Percentiles rank a stretch among this genome's conserved stretches.
Conservation (phyloP, 192 early-diverging fungal genomes). For the Coemansia sp. region DNA sequence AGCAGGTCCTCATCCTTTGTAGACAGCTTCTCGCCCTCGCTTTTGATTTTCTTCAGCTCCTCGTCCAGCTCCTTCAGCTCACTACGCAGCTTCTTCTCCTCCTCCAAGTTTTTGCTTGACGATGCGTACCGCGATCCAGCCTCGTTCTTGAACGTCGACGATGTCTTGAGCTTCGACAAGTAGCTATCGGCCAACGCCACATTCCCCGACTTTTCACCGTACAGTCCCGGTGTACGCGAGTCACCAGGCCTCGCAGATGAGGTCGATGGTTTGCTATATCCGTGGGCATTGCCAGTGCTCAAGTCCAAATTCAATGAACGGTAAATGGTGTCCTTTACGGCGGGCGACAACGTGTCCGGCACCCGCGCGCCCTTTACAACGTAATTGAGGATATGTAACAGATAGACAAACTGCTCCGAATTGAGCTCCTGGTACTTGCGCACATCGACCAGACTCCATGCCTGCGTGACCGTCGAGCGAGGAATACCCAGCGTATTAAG, state of each 20-base stretch:
- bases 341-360: conserved; percentile 38
- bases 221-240: conserved; percentile 36
- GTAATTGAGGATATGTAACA: conserved; percentile 43
- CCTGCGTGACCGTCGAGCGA: conserved; percentile 33
- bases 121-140: conserved; percentile 47
- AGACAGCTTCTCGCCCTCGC: conserved; percentile 7
- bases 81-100: conserved; percentile 34
- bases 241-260: background rate
- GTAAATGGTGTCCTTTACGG: conserved; percentile 49
- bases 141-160: conserved; percentile 50
- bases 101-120: conserved; percentile 42
- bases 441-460: conserved; percentile 52
- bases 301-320: conserved; percentile 41
- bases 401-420: conserved; percentile 51
- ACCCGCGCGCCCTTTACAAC: conserved; percentile 23
- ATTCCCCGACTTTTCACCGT: conserved; percentile 50
- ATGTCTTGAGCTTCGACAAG: conserved; percentile 48
- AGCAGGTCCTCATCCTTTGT: conserved; percentile 5
- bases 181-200: conserved; percentile 55
- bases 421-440: conserved; percentile 55
- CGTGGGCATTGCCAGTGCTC: conserved; percentile 10
- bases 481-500: conserved; percentile 34
- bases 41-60: conserved; percentile 22
- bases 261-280: conserved; percentile 19
- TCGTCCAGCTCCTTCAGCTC: conserved; percentile 49